These are phyloP conservation scores for Colletotrichum sp. DNA, from an alignment of 2,329 filamentous ascomycete species.

Conservation along the genomic window DNA sequence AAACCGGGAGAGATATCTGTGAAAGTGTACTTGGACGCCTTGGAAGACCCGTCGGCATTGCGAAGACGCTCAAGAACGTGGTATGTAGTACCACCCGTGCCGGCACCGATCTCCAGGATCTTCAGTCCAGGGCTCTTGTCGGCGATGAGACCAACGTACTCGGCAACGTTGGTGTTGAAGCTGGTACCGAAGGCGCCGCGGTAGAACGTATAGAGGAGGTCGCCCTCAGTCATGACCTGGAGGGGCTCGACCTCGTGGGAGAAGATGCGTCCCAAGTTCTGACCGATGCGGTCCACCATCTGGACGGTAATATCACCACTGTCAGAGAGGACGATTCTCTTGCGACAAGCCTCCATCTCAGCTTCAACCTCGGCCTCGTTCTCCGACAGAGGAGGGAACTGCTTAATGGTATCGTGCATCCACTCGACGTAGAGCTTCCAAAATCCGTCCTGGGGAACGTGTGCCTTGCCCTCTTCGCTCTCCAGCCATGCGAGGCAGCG, in stretches of 20 bases:
- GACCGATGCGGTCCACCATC: constrained; percentile 11
- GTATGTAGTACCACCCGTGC: constrained; percentile 8
- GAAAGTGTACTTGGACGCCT: constrained; percentile 39
- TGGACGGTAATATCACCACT: constrained; percentile 11
- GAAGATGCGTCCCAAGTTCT: constrained; percentile 34
- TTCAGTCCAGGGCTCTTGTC: constrained; percentile 26
- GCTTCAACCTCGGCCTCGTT: neutral
- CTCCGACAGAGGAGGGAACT: neutral
- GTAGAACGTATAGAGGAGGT: constrained; percentile 39
- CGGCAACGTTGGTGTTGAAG: constrained; percentile 14
- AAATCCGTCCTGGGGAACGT: constrained; percentile 4
- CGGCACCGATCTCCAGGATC: constrained; percentile 10
- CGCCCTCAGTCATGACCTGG: constrained; percentile 38
- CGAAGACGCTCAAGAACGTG: constrained; percentile 14
- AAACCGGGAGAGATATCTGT: constrained; percentile 49
- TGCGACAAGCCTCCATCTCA: neutral
- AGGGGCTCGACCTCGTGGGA: constrained; percentile 36
- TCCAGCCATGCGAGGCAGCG: constrained; percentile 10
- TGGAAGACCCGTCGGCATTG: constrained; percentile 5
- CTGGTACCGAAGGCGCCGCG: constrained; percentile 9
- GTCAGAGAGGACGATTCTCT: constrained; percentile 8
- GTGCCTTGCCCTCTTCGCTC: neutral
- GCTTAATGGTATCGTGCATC: constrained; percentile 10
- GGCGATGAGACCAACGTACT: constrained; percentile 21
- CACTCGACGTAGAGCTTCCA: constrained; percentile 11